Evolutionary conservation across 768 basidiomycete genomes (phyloP).

Genomic region (Harrya chromipes): DNA sequence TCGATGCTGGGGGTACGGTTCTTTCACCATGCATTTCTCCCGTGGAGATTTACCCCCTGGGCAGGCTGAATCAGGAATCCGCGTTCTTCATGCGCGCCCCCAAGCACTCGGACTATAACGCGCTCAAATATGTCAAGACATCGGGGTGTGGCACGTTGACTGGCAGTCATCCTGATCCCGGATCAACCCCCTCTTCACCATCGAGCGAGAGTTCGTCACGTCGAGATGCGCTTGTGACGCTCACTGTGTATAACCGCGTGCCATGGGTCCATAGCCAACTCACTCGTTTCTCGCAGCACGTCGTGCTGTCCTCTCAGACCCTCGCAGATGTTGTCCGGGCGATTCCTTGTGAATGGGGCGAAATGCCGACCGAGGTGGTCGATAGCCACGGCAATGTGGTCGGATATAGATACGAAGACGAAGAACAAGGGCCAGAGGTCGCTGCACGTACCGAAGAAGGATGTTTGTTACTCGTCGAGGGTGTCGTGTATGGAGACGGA

Average conservation of each 20-base stretch:
- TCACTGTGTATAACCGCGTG: constrained; percentile 60
- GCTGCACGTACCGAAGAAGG: constrained; percentile 27
- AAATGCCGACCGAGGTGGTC: constrained; percentile 43
- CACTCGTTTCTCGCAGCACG: constrained; percentile 65
- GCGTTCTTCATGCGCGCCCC: constrained; percentile 61
- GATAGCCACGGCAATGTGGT: constrained; percentile 30
- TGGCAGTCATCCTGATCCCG: neutral
- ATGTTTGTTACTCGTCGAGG: constrained; percentile 62
- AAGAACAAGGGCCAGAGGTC: constrained; percentile 1
- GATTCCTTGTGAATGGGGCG: constrained; percentile 63
- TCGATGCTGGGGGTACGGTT: constrained; percentile 59
- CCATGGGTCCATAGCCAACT: constrained; percentile 60
- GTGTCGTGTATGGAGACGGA: constrained; percentile 55
- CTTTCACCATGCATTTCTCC: neutral
- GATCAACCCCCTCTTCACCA: neutral
- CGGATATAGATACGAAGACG: constrained; percentile 30
- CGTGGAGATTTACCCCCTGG: neutral
- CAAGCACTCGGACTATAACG: constrained; percentile 66
- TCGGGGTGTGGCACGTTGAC: constrained; percentile 34
- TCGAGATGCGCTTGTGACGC: constrained; percentile 49
- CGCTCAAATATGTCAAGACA: constrained; percentile 34
- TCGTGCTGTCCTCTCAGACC: constrained; percentile 66
- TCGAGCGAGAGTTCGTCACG: neutral
- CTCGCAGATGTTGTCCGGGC: constrained; percentile 57
- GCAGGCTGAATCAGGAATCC: constrained; percentile 51